Percentiles rank a stretch among this genome's conserved stretches.
These are phyloP conservation scores for Erysimum cheiranthoides DNA, from an alignment of 345 rosid species.

Conservation along the genomic window DNA sequence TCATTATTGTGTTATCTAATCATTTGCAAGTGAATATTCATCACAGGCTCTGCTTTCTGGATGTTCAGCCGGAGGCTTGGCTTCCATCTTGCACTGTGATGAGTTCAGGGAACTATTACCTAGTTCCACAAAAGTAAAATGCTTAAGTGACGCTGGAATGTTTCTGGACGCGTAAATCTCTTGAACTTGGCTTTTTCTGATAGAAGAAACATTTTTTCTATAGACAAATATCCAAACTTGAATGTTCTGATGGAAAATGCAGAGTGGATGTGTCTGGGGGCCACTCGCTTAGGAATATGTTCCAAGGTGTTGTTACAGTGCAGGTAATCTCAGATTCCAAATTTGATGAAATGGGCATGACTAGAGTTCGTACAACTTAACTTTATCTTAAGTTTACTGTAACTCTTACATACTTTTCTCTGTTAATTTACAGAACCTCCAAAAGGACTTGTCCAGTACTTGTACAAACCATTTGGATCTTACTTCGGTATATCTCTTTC, in stretches of 20 bases:
- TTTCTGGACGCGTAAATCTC: slow-evolving; percentile 78
- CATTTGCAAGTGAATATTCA: slow-evolving; percentile 19
- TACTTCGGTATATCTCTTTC: slow-evolving; percentile 62
- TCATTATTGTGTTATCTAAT: slow-evolving; percentile 17
- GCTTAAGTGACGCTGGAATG: slow-evolving; percentile 94
- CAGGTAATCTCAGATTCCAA: slow-evolving; percentile 61
- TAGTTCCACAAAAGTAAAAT: slow-evolving; percentile 71
- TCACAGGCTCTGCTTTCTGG: slow-evolving; percentile 92
- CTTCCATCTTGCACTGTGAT: slow-evolving; percentile 86
- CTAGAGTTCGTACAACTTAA: background rate
- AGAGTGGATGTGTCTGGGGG: slow-evolving; percentile 87
- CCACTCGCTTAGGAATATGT: slow-evolving; percentile 71
- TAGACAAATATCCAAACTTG: background rate
- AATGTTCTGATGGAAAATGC: slow-evolving; percentile 39
- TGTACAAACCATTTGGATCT: slow-evolving; percentile 80
- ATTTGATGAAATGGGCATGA: slow-evolving; percentile 1
- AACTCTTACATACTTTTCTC: background rate
- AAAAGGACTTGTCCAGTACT: slow-evolving; percentile 67
- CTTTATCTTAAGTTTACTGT: background rate
- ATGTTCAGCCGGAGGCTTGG: slow-evolving; percentile 95
- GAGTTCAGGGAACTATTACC: slow-evolving; percentile 70
- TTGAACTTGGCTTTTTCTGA: slow-evolving; percentile 24
- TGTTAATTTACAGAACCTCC: slow-evolving; percentile 56
- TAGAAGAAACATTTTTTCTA: background rate
- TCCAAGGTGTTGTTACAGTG: slow-evolving; percentile 70